These are phyloP conservation scores for Penicillium concentricum DNA, from an alignment of 2,329 filamentous ascomycete genomes.

Conservation along the genomic window DNA sequence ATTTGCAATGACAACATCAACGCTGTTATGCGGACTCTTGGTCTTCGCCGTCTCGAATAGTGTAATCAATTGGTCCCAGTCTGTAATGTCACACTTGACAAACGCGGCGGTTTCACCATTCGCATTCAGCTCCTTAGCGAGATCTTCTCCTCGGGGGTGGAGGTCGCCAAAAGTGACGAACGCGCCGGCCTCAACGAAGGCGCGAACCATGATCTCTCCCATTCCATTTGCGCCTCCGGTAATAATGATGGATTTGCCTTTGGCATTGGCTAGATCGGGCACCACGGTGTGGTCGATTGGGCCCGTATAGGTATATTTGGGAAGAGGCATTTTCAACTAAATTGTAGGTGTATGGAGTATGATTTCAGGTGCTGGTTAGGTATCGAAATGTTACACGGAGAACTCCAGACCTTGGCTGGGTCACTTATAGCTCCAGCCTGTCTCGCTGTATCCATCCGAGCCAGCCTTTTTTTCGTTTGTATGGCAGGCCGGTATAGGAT, in stretches of 20 bases:
- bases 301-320: background rate
- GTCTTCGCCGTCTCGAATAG: conserved; percentile 44
- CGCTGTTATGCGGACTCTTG: conserved; percentile 39
- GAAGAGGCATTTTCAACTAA: background rate
- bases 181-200: conserved; percentile 39
- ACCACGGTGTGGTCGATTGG: background rate
- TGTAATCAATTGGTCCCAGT: conserved; percentile 40
- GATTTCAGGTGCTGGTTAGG: background rate
- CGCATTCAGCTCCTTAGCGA: background rate
- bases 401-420: background rate
- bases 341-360: background rate
- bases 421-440: background rate
- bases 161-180: conserved; percentile 42
- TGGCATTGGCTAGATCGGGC: background rate
- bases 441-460: background rate
- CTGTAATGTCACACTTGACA: background rate
- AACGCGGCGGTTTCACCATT: background rate
- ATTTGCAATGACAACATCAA: conserved; percentile 51
- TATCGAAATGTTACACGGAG: background rate
- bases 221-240: conserved; percentile 35
- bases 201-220: conserved; percentile 38
- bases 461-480: background rate
- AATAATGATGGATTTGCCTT: conserved; percentile 11
- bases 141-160: conserved; percentile 1
- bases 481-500: background rate